Base-by-base conservation (phyloP, 1,139 yeast species). In the Kodamaea sp. region DNA sequence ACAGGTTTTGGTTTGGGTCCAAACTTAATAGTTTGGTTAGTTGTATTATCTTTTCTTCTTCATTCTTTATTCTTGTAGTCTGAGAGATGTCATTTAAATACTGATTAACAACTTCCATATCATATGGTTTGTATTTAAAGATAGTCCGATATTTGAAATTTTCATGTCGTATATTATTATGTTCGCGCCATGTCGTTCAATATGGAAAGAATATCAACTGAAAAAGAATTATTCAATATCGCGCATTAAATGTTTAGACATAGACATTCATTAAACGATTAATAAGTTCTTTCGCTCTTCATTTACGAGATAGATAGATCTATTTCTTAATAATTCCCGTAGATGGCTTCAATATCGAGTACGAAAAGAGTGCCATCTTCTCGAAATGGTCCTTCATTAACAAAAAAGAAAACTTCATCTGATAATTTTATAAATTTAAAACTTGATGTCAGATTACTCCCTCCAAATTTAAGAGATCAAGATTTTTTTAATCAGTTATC, bases 361-460 rank as follows among this genome's bases (percentile, higher is more conserved):
- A 10, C 39, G 8, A 39, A 31, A n/a, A 30, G 41, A 24, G 29
- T 30, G 9, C 31, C 31, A 6, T 8, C 33, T 28, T 32, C 10
- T 6, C 35, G 7, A 28, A 38, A 24, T 31, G 32, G 5, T 36
- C 36, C 20, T 15, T 15, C 20, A 3, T 15, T 15, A 15, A 3
- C 20, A 15, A 15, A 15, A 15, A 15, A 15, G 20, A 15, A 15
- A 5, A 25, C 39, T 7, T 34, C 40, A 10, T 33, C 35, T 7
- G 34, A 25, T n/a, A 23, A 31, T n/a, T 15, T 15, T 5, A 22
- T 26, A 20, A 39, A 28, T 29, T 35, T 42, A 25, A 63, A 63
- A 39, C 37, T 37, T 3, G 65, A 64, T 2, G 44, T 70, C 5
- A 54, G 75, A 28, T 49, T 57, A 20, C 47, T 70, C 26, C 74